Percentiles rank a stretch among this genome's conserved stretches.
phyloP scores from a whole-genome alignment of 2,329 filamentous ascomycete species.

The Coniochaeta sp. region DNA sequence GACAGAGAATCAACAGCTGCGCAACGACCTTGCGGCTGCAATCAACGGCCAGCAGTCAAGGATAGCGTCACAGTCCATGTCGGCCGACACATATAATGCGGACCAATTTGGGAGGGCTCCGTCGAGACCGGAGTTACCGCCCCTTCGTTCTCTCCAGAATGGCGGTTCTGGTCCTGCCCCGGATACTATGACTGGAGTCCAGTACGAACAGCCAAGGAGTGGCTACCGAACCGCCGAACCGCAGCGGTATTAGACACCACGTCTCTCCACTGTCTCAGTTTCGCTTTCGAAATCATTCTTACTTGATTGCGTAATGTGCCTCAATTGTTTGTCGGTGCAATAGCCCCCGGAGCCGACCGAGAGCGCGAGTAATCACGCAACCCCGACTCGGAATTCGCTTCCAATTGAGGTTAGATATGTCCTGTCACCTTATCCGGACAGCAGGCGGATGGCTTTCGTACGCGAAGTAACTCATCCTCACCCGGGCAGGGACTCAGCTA shows the following conservation, averaged over 20 bases:
- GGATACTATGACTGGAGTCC: constrained; percentile 60
- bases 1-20: constrained; percentile 40
- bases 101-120: constrained; percentile 19
- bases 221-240: constrained; percentile 34
- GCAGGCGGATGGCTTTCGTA: no score
- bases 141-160: constrained; percentile 42
- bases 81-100: constrained; percentile 9
- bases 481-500: no score
- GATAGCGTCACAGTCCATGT: constrained; percentile 10
- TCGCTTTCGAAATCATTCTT: background rate
- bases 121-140: constrained; percentile 44
- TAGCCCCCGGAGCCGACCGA: background rate
- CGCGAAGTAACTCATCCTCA: no score
- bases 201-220: constrained; percentile 47
- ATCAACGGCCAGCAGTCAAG: constrained; percentile 13
- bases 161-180: constrained; percentile 32
- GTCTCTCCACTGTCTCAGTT: background rate
- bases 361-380: background rate
- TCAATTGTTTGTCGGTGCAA: background rate
- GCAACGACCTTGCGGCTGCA: constrained; percentile 21
- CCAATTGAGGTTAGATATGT: background rate
- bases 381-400: background rate
- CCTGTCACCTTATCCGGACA: background rate
- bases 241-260: background rate
- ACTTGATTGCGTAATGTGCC: background rate